Evolutionary conservation across 352 stramenopile species (phyloP).

Genomic region (Globisporangium yorkense): DNA sequence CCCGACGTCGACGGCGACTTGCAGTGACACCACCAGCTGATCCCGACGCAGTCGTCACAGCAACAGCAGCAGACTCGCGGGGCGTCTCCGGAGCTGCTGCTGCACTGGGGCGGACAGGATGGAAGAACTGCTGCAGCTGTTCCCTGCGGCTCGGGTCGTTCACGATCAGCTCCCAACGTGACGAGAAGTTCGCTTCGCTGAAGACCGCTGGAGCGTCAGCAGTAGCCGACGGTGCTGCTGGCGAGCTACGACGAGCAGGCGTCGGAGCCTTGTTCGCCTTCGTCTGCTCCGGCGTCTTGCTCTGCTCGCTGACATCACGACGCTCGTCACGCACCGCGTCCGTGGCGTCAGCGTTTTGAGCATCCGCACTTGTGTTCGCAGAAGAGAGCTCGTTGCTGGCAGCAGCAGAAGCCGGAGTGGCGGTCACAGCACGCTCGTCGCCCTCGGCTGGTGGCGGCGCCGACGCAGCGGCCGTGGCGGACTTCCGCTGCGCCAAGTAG

Average conservation of each 20-base stretch:
- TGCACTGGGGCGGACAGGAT: not conserved
- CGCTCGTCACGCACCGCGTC: not conserved
- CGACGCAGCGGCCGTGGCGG: not conserved
- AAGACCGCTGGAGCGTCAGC: not conserved
- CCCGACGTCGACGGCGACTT: slow-evolving; percentile 4
- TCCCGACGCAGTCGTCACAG: not conserved
- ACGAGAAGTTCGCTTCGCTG: slow-evolving; percentile 4
- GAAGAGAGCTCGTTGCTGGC: not conserved
- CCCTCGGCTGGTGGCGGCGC: not conserved
- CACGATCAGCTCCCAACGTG: slow-evolving; percentile 10
- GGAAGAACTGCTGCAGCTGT: slow-evolving; percentile 10
- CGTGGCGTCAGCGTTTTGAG: not conserved
- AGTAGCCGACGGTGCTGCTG: not conserved
- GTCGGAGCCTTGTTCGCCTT: not conserved
- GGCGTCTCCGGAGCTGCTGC: not conserved
- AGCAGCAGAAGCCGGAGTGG: not conserved
- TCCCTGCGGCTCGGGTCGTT: slow-evolving; percentile 1
- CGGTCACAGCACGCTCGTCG: not conserved
- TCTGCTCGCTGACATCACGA: not conserved
- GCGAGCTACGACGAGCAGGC: not conserved
- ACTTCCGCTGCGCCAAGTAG: not conserved
- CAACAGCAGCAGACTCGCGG: not conserved
- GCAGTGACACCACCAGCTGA: not conserved
- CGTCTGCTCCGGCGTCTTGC: not conserved
- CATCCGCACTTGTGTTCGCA: not conserved